phyloP scores from a whole-genome alignment of 805 yeast genomes.

The Komagataella pastoris region DNA sequence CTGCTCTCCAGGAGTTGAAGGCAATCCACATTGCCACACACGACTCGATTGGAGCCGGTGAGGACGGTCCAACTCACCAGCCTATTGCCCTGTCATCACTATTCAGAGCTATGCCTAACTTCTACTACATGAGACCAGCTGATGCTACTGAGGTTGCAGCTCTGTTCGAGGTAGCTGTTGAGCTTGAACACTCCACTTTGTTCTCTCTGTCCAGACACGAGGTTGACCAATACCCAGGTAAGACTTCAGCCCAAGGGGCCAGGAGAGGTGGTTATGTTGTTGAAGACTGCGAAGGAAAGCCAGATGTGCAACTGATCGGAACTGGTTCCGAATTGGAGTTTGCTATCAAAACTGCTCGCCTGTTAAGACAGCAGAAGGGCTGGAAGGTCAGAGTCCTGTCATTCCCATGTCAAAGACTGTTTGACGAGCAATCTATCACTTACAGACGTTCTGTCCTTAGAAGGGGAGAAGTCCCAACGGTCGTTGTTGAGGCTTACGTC shows the following conservation, averaged over 20 bases:
- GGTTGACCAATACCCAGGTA: conserved; percentile 13
- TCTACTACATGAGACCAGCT: conserved; percentile 37
- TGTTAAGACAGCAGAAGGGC: conserved; percentile 11
- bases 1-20: conserved; percentile 31
- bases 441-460: conserved; percentile 14
- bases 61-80: conserved; percentile 48
- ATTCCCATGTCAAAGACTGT: conserved; percentile 18
- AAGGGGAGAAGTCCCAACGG: conserved; percentile 14
- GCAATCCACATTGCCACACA: conserved; percentile 42
- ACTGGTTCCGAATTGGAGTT: conserved; percentile 17
- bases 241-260: conserved; percentile 10
- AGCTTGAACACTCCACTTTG: conserved; percentile 10
- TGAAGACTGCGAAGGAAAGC: conserved; percentile 7
- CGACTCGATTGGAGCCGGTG: conserved; percentile 46
- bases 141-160: conserved; percentile 40
- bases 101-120: conserved; percentile 37
- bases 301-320: conserved; percentile 14
- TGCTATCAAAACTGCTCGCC: conserved; percentile 15
- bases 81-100: conserved; percentile 39
- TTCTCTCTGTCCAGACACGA: conserved; percentile 17
- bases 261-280: conserved; percentile 17
- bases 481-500: conserved; percentile 21
- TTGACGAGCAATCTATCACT: conserved; percentile 15
- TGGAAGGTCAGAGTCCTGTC: conserved; percentile 14
- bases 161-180: conserved; percentile 22